Evolutionary conservation across 805 yeast genomes (phyloP).

Genomic region (Clavispora carvajalis): DNA sequence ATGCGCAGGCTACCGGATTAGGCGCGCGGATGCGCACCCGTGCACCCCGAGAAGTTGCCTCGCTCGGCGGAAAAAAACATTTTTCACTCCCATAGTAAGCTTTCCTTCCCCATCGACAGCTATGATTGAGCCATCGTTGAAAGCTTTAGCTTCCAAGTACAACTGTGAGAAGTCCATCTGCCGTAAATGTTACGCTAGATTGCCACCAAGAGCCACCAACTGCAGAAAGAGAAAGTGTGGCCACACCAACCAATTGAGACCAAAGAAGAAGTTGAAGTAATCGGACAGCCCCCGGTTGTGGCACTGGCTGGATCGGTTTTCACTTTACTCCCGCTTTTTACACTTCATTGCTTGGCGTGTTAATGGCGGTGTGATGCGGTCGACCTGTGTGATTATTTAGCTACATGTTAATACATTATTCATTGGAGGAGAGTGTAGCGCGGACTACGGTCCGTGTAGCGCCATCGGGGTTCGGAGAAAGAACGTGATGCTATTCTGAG

Average conservation of each 20-base stretch:
- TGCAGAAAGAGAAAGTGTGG: conserved; percentile 99
- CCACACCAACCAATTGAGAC: conserved; percentile 99
- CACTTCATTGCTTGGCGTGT: background rate
- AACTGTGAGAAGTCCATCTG: conserved; percentile 99
- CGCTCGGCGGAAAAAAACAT: conserved; percentile 12
- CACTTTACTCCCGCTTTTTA: background rate
- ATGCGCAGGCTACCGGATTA: background rate
- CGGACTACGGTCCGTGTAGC: too few relatives aligned
- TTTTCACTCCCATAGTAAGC: conserved; percentile 9
- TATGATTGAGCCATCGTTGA: conserved; percentile 98
- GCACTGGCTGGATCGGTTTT: background rate
- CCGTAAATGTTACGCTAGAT: conserved; percentile 99
- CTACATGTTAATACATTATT: conserved; percentile 13
- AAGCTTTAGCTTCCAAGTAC: conserved; percentile 98
- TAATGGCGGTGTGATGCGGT: background rate
- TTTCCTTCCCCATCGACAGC: conserved; percentile 14
- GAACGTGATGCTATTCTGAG: too few relatives aligned
- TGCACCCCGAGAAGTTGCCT: conserved; percentile 4
- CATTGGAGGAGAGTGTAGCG: background rate
- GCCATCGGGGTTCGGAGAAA: too few relatives aligned
- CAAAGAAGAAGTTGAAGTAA: conserved; percentile 98
- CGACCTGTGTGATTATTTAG: conserved; percentile 9
- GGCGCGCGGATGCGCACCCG: background rate
- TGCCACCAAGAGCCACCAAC: conserved; percentile 99
- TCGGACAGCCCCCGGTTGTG: conserved; percentile 21